These are phyloP conservation scores for Wallacemonas collosoma DNA, from an alignment of 208 protist genomes.

Conservation along the genomic window DNA sequence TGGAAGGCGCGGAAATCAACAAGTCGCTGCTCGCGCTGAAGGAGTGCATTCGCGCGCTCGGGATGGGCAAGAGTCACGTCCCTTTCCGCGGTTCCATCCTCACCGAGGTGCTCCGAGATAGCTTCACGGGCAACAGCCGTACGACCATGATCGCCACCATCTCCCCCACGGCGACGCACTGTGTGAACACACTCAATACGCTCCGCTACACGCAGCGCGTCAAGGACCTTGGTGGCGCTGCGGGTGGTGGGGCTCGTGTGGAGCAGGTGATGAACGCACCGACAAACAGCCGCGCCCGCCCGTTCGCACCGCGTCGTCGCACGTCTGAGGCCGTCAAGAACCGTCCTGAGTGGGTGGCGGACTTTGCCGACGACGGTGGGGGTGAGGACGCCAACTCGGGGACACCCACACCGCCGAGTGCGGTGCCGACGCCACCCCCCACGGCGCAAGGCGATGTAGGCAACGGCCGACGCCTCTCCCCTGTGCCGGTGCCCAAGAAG, in stretches of 20 bases:
- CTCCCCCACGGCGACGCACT: slow-evolving; percentile 83
- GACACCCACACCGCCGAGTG: slow-evolving; percentile 11
- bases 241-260: slow-evolving; percentile 42
- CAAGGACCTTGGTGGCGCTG: slow-evolving; percentile 86
- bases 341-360: slow-evolving; percentile 78
- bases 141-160: slow-evolving; percentile 98
- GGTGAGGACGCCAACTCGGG: slow-evolving; percentile 22
- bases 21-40: slow-evolving; percentile 98
- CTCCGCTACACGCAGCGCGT: slow-evolving; percentile 98
- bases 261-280: slow-evolving; percentile 45
- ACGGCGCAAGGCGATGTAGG: slow-evolving; percentile 22
- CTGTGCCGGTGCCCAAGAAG: slow-evolving; percentile 22
- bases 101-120: slow-evolving; percentile 96
- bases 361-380: slow-evolving; percentile 58
- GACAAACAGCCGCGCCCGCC: slow-evolving; percentile 21
- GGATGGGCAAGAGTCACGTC: slow-evolving; percentile 94
- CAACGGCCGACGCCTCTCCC: slow-evolving; percentile 16
- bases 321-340: slow-evolving; percentile 40
- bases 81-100: slow-evolving; percentile 98
- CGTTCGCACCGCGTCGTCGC: slow-evolving; percentile 9
- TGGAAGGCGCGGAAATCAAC: slow-evolving; percentile 99
- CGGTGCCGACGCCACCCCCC: slow-evolving; percentile 16
- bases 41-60: slow-evolving; percentile 98
- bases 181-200: slow-evolving; percentile 98
- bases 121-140: slow-evolving; percentile 96